Base-by-base conservation (phyloP, 441 rosid species). In the Hura crepitans region DNA sequence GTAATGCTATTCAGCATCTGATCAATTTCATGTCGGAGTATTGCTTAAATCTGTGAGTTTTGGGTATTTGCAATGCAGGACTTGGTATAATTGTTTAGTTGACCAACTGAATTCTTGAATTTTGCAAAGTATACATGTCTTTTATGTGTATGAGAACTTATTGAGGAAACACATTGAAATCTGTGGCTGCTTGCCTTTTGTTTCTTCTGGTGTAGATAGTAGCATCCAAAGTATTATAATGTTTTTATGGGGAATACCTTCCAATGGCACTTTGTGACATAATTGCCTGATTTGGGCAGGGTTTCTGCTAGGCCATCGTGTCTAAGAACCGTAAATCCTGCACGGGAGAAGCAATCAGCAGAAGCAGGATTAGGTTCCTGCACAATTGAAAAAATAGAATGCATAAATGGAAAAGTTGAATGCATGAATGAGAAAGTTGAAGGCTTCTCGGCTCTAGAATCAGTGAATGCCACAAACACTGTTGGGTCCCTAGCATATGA, bases 251-350 rank as follows among this genome's bases (percentile, higher is more conserved):
- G 0, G 47, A 54, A 25, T 54, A 18, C 31, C 49, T 59, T 18
- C 18, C 28, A 15, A 47, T 37, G 22, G 42, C 57, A 50, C 33
- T 61, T 45, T 17, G 30, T 43, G 31, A 6, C 39, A 27, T 8
- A 68, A 37, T 57, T 65, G 14, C 27, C 5, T 58, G 55, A 33
- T 49, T 18, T 28, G 53, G 25, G 58, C 80, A 94, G 99, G 85
- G 76, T 85, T 77, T 84, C 84, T 78, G 91, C 85, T 30, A 76
- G 93, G 9, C 81, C 88, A 42, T 79, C 92, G 46, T 81, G 83
- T 81, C 84, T 87, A 72, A 68, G 78, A 70, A 73, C 79, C 68
- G 23, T 79, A 57, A 83, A 76, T 76, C 69, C 80, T 76, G 73
- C 76, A 20, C 73, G 55, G 50, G 82, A 75, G 72, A 64, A 74